phyloP scores from a whole-genome alignment of 805 yeast species.

The Pichia membranifaciens region DNA sequence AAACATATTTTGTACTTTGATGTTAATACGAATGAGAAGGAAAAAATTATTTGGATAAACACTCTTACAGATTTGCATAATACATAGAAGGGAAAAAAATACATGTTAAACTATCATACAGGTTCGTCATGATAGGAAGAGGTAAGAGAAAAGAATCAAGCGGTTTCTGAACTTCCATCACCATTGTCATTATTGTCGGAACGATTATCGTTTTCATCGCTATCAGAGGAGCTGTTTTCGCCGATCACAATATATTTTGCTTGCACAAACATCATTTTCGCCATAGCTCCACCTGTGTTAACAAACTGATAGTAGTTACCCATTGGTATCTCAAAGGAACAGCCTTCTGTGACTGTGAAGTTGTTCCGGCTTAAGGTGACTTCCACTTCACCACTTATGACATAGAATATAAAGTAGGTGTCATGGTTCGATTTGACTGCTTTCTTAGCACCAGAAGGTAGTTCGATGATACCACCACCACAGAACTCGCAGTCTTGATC shows the following conservation, averaged over 20 bases:
- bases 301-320: conserved; percentile 65
- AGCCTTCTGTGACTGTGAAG: conserved; percentile 63
- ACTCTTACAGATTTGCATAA: background rate
- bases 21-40: background rate
- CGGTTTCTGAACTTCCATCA: background rate
- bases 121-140: background rate
- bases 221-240: conserved; percentile 24
- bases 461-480: conserved; percentile 67
- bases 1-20: background rate
- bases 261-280: conserved; percentile 72
- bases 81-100: background rate
- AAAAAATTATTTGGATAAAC: background rate
- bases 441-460: conserved; percentile 59
- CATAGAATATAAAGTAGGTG: conserved; percentile 69
- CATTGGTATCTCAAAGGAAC: conserved; percentile 77
- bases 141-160: background rate
- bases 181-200: conserved; percentile 13
- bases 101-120: conserved; percentile 1
- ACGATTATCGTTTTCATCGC: conserved; percentile 22
- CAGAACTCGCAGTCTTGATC: conserved; percentile 55
- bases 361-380: conserved; percentile 54
- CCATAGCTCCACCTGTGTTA: conserved; percentile 53
- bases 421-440: conserved; percentile 56
- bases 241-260: conserved; percentile 39
- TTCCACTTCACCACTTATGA: conserved; percentile 63